phyloP scores from a whole-genome alignment of 176 grass and related monocot genomes.

The Triticum urartu region DNA sequence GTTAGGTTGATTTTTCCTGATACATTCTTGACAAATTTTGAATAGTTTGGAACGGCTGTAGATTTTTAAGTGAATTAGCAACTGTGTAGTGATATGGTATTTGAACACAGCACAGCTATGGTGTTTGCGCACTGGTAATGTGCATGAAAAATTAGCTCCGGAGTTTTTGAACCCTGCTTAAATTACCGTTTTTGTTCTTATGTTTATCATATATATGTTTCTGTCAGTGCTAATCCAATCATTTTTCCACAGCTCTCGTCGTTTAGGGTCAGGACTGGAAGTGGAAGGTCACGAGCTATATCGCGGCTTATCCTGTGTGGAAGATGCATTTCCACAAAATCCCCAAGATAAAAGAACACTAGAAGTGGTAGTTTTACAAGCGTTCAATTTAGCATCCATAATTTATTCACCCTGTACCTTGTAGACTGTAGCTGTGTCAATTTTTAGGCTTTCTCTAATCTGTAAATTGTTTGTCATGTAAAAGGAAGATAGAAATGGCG shows the following conservation, averaged over 20 bases:
- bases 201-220: not conserved
- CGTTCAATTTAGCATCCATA: slow-evolving; percentile 29
- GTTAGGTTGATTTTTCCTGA: not conserved
- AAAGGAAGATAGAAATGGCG: slow-evolving; percentile 30
- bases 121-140: not conserved
- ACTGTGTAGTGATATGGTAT: not conserved
- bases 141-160: not conserved
- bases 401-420: slow-evolving; percentile 33
- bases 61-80: slow-evolving; percentile 20
- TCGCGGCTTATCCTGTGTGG: slow-evolving; percentile 59
- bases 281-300: slow-evolving; percentile 33
- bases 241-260: slow-evolving; percentile 45
- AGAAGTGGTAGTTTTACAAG: slow-evolving; percentile 13
- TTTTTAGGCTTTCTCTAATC: slow-evolving; percentile 41
- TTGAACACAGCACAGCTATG: not conserved
- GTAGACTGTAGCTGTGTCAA: slow-evolving; percentile 31
- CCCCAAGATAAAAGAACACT: slow-evolving; percentile 37
- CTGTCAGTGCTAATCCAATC: slow-evolving; percentile 15
- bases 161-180: slow-evolving; percentile 1
- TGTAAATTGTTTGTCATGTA: slow-evolving; percentile 51
- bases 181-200: not conserved
- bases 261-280: slow-evolving; percentile 35
- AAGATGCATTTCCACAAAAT: slow-evolving; percentile 54
- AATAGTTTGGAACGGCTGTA: slow-evolving; percentile 4
- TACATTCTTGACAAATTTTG: not conserved